Evolutionary conservation across 2,329 filamentous ascomycete genomes (phyloP).

Genomic region (Aphanocladium album): DNA sequence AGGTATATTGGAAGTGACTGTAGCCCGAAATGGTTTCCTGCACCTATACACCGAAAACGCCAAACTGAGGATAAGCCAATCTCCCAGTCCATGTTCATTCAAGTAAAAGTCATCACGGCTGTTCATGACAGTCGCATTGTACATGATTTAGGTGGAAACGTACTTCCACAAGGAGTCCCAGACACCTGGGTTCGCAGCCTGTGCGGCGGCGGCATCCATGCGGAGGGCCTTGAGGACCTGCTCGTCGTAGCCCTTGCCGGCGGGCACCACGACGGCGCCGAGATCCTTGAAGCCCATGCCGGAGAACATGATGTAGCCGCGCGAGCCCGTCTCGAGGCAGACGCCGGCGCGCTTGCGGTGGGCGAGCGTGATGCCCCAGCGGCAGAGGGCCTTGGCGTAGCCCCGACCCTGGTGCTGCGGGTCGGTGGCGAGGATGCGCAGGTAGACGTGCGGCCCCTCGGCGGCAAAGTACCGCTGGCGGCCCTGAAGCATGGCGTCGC

Average conservation of each 20-base stretch:
- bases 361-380: slow-evolving; percentile 9
- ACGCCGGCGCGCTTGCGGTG: slow-evolving; percentile 5
- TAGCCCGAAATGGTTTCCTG: background rate
- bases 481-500: background rate
- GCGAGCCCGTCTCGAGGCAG: slow-evolving; percentile 12
- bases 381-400: slow-evolving; percentile 15
- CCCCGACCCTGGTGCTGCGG: slow-evolving; percentile 15
- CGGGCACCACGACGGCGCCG: slow-evolving; percentile 13
- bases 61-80: background rate
- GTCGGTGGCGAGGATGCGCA: slow-evolving; percentile 16
- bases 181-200: background rate
- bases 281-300: slow-evolving; percentile 17
- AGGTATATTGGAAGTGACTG: background rate
- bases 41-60: background rate
- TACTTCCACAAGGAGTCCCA: slow-evolving; percentile 10
- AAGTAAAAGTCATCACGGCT: no score
- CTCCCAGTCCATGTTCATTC: background rate
- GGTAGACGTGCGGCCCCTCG: slow-evolving; percentile 11
- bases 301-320: slow-evolving; percentile 18
- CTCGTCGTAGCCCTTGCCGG: slow-evolving; percentile 8
- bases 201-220: slow-evolving; percentile 1
- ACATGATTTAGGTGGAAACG: background rate
- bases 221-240: slow-evolving; percentile 14
- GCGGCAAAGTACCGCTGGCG: background rate
- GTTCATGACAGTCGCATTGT: no score